A percentile compares a stretch with the other conserved stretches of the same genome.
Conservation (phyloP, 129 eudicot genomes). For the Saposhnikovia divaricata region DNA sequence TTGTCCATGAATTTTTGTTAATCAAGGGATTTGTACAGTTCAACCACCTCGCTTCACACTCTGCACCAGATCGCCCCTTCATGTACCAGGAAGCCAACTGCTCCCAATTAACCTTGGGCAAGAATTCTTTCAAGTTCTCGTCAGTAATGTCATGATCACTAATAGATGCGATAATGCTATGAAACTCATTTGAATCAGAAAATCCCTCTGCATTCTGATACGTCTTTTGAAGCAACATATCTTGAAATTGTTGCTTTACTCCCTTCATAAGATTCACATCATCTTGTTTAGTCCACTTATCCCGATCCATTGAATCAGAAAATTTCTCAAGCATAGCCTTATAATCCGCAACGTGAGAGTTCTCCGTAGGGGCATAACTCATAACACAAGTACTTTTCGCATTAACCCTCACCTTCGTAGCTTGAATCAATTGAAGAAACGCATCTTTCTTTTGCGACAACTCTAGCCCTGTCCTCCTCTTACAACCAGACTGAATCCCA, state of each 20-base stretch:
- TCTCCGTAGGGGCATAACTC: slow-evolving; percentile 64
- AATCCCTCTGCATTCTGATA: slow-evolving; percentile 15
- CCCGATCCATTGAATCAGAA: slow-evolving; percentile 34
- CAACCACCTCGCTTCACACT: slow-evolving; percentile 84
- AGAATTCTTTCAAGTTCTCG: slow-evolving; percentile 46
- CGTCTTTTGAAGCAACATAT: slow-evolving; percentile 33
- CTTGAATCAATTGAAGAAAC: slow-evolving; percentile 58
- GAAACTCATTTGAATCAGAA: slow-evolving; percentile 31
- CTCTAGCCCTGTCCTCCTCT: slow-evolving; percentile 51
- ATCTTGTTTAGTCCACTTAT: slow-evolving; percentile 64
- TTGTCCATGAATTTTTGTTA: slow-evolving; percentile 40
- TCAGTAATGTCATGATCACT: slow-evolving; percentile 47
- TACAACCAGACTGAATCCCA: slow-evolving; percentile 59
- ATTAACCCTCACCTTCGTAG: slow-evolving; percentile 42
- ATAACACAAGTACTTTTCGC: slow-evolving; percentile 35
- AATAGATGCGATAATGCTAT: slow-evolving; percentile 37
- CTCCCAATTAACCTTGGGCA: slow-evolving; percentile 73
- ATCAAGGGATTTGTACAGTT: slow-evolving; percentile 64
- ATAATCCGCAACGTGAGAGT: slow-evolving; percentile 51
- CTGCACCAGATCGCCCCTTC: slow-evolving; percentile 55
- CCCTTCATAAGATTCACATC: slow-evolving; percentile 60
- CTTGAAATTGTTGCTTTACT: slow-evolving; percentile 69
- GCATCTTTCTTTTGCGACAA: slow-evolving; percentile 70
- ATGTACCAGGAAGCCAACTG: slow-evolving; percentile 48
- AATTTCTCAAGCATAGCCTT: slow-evolving; percentile 38